Evolutionary conservation across 2,329 filamentous ascomycete genomes (phyloP), one percentile per base, ranked within the genome.

Genomic region (Cladosporium sphaerospermum): DNA sequence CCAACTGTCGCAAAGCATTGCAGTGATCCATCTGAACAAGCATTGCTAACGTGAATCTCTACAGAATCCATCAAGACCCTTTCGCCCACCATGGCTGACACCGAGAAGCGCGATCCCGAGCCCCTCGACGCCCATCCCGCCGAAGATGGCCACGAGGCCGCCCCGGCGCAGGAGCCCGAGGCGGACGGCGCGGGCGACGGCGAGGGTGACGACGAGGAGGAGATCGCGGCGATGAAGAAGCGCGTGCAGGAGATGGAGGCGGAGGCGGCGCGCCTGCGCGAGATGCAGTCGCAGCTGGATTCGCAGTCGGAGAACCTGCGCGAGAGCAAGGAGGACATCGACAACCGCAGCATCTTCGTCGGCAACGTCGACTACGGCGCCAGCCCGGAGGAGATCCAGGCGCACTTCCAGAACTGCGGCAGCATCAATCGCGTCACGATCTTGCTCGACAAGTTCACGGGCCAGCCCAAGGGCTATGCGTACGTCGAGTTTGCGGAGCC

Each of bases 401-500:
- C 90, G 55, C 93, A 99, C 69, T 99, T 99, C 75, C 90, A 96
- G 77, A 95, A 85, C 77, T 95, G 90, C 65, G 93, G 93, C 56
- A 89, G 88, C 61, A 99, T 99, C 78, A 99, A 99, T 73, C 86
- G 93, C 56, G 93, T 99, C 55, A 99, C 93, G 1, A 99, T 99
- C 61, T 77, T 99, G 62, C 76, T 99, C 62, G 93, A 99, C 76
- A 99, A 99, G 77, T 97, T 96, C 68, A 96, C 91, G 9, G 93
- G 93, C 59, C 91, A 97, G 77, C 93, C 93, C n/a, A 99, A 99
- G 78, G 93, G 93, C 60, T 99, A 99, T 75, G 93, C 93, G 67
- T 99, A 99, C 74, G 93, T 99, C 65, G 93, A 99, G 74, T 99
- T 99, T 69, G 86, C 89, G 56, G 93, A 97, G 74, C 90, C 93